phyloP scores from a whole-genome alignment of 2,329 filamentous ascomycete species.

The Fusarium torulosum region DNA sequence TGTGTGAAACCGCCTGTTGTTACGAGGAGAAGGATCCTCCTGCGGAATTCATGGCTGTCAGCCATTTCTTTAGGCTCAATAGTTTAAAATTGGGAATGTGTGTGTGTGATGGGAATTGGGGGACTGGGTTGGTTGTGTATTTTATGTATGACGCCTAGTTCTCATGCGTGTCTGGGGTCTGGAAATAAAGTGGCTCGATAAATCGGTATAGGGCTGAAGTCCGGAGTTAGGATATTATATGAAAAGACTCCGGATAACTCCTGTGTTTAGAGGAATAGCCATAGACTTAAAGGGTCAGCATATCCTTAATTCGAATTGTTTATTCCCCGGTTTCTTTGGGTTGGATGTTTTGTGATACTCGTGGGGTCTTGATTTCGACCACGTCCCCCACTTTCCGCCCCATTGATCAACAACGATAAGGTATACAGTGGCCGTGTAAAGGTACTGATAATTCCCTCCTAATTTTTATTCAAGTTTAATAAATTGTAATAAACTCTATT shows the following conservation, averaged over 20 bases:
- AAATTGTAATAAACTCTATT: too few species aligned
- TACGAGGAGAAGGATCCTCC: conserved; percentile 51
- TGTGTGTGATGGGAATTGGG: conserved; percentile 4
- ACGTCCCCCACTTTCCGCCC: neutral
- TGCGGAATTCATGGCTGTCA: conserved; percentile 17
- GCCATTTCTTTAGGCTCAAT: conserved; percentile 29
- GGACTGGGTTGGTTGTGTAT: conserved; percentile 18
- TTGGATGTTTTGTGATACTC: too few species aligned
- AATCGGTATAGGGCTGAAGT: neutral
- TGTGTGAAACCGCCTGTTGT: conserved; percentile 56
- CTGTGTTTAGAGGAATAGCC: neutral
- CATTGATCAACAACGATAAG: neutral
- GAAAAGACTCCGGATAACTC: neutral
- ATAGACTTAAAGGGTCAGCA: too few species aligned
- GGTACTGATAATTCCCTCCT: too few species aligned
- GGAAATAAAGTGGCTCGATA: neutral
- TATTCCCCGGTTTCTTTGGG: too few species aligned
- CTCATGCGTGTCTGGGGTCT: neutral
- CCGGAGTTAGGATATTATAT: neutral
- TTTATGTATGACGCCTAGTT: conserved; percentile 32
- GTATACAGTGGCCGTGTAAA: too few species aligned
- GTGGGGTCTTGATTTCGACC: neutral
- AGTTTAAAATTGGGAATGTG: conserved; percentile 24
- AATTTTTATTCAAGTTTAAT: too few species aligned
- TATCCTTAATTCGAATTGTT: too few species aligned